phyloP scores from a whole-genome alignment of 2,329 filamentous ascomycete genomes.

The Botryotinia globosa region DNA sequence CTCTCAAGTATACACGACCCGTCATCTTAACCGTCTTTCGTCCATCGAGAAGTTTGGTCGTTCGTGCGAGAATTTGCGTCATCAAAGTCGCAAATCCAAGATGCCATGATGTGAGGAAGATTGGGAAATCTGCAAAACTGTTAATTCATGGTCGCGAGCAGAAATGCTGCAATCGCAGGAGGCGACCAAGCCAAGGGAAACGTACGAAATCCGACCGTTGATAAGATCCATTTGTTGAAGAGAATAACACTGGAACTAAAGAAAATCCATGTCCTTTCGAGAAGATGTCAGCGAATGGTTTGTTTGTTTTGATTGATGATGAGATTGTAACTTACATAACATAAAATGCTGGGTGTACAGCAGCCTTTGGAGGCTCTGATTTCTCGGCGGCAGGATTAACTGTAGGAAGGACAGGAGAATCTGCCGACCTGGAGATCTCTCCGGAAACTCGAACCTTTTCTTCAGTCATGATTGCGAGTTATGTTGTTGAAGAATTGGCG shows the following conservation, averaged over 20 bases:
- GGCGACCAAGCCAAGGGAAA: constrained; percentile 22
- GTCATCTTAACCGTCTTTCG: constrained; percentile 98
- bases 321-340: constrained; percentile 54
- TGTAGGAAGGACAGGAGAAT: constrained; percentile 68
- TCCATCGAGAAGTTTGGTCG: constrained; percentile 85
- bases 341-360: constrained; percentile 67
- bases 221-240: constrained; percentile 98
- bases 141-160: constrained; percentile 34
- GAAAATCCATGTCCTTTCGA: constrained; percentile 77
- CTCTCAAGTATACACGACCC: constrained; percentile 84
- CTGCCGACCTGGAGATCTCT: constrained; percentile 62
- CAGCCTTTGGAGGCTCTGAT: constrained; percentile 48
- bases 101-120: constrained; percentile 95
- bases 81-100: constrained; percentile 88
- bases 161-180: background rate
- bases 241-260: constrained; percentile 93
- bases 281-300: constrained; percentile 22
- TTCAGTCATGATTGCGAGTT: constrained; percentile 55
- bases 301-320: background rate
- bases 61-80: constrained; percentile 89
- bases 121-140: constrained; percentile 56
- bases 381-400: constrained; percentile 70
- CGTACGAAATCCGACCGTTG: constrained; percentile 80
- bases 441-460: constrained; percentile 84
- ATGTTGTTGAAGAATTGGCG: background rate